Evolutionary conservation across 345 rosid species (phyloP), one percentile per base, ranked within the genome.

Genomic region (Gossypium bickii): DNA sequence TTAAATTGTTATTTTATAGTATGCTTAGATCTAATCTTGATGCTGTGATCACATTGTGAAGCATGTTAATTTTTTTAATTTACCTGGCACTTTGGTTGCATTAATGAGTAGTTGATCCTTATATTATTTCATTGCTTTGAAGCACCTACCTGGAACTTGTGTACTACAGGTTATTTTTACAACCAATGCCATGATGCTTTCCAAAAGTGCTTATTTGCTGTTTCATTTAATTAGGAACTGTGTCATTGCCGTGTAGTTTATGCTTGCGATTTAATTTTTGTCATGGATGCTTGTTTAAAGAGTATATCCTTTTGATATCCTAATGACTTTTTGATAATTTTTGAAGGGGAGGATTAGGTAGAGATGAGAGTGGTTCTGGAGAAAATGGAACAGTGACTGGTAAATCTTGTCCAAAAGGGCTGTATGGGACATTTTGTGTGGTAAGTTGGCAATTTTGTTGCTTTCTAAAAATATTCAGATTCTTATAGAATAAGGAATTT

Each of bases 321-420:
- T 27, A 34, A 53, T 78, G 61, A 41, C 69, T 12, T 41, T 52
- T 22, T 48, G 51, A 49, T 56, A 63, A 68, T 74, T 71, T 55
- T 65, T 74, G 13, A 82, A 96, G 99, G 73, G 98, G 98, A 77
- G 99, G 99, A 47, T 57, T 60, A 60, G 97, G 94, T n/a, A 82
- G 82, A 80, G 86, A 80, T 51, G 84, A 82, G 70, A 83, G 66
- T 70, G 85, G 79, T 67, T 76, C 74, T 76, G 98, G 99, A 67
- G 89, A 81, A 88, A 91, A 88, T 76, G 99, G 99, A 77, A 87
- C 97, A 18, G 78, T 88, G 78, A 87, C 89, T 24, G 99, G 99
- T 60, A 91, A 88, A 77, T 88, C 94, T 76, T 95, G 99, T 79
- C 99, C 99, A 7, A 85, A 82, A 75, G 99, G 99, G 76, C 92